Evolutionary conservation across 768 basidiomycete genomes (phyloP), one percentile per base, ranked within the genome.

Genomic region (Trametes villosa): DNA sequence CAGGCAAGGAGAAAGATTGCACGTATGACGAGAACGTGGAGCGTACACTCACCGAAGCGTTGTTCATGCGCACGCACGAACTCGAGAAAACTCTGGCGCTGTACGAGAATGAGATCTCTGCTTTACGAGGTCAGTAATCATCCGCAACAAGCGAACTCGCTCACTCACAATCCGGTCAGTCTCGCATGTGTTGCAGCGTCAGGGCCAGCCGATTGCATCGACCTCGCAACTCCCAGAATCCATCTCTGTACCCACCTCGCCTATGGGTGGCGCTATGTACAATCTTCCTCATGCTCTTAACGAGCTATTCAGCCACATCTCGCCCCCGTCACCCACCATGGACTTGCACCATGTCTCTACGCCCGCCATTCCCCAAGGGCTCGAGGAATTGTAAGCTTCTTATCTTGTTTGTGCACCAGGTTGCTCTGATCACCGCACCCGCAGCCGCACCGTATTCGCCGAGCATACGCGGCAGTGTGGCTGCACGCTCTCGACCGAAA

Each of bases 1-100:
- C 70, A 0, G 70, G 67, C 13, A 68, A 69, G 34, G 65, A 66
- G 38, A 49, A 53, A 8, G 65, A 67, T 5, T 71, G 70, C 62
- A 44, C 53, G 18, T 71, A 69, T 52, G 70, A 71, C 34, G 70
- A 71, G 17, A 66, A 65, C 29, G 38, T 63, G 5, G 59, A 64
- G 27, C 60, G 65, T 2, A 62, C 44, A 26, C 40, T 70, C 20
- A 65, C 64, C 0, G 59, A 64, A 27, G 65, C 62, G 0, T 62
- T 71, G 11, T 38, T 68, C 11, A 9, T 53, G 15, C 67, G 65
- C 4, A 67, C 54, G 2, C 67, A 58, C 4, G 53, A 64, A 24
- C 60, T 71, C 3, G 66, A 71, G 47, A 45, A 67, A 31, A 63
- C 62, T 8, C 41, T 71, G 0, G 67, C 65, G 1, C 24, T 48